Percentiles rank a stretch among this genome's conserved stretches.
phyloP scores from a whole-genome alignment of 2,329 filamentous ascomycete species.

The Cordyceps pruinosa region DNA sequence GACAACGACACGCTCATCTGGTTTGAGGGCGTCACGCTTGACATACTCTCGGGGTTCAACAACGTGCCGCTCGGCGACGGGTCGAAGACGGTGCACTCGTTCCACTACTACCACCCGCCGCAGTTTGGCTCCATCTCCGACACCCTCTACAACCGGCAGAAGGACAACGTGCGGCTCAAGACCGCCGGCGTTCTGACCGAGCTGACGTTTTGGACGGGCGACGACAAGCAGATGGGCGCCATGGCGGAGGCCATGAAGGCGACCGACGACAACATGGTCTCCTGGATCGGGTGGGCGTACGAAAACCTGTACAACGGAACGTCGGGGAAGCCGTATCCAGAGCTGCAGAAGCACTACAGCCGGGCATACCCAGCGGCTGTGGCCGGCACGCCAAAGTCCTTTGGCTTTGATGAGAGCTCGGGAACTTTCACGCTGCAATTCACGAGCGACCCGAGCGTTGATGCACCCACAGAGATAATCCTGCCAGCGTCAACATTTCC shows the following conservation, averaged over 20 bases:
- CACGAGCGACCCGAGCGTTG: slow-evolving; percentile 6
- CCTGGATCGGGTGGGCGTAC: slow-evolving; percentile 18
- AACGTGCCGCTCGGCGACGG: slow-evolving; percentile 16
- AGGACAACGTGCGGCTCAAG: slow-evolving; percentile 15
- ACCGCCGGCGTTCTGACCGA: slow-evolving; percentile 17
- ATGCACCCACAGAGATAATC: slow-evolving; percentile 16
- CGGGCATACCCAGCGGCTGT: slow-evolving; percentile 16
- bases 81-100: slow-evolving; percentile 16
- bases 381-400: slow-evolving; percentile 13
- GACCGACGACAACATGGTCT: slow-evolving; percentile 15
- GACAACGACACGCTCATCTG: slow-evolving; percentile 18
- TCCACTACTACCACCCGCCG: slow-evolving; percentile 17
- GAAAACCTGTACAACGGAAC: slow-evolving; percentile 17
- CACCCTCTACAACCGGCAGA: slow-evolving; percentile 14
- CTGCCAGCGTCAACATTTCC: slow-evolving; percentile 13
- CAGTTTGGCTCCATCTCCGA: slow-evolving; percentile 15
- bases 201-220: slow-evolving; percentile 17
- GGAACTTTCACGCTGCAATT: slow-evolving; percentile 14
- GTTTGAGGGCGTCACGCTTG: slow-evolving; percentile 16
- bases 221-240: slow-evolving; percentile 14
- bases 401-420: slow-evolving; percentile 13
- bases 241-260: slow-evolving; percentile 15
- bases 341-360: slow-evolving; percentile 16
- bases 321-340: slow-evolving; percentile 12
- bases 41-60: slow-evolving; percentile 16